Evolutionary conservation across 225 moss, liverwort and hornwort species (phyloP).

Genomic region (Straminergon stramineum): DNA sequence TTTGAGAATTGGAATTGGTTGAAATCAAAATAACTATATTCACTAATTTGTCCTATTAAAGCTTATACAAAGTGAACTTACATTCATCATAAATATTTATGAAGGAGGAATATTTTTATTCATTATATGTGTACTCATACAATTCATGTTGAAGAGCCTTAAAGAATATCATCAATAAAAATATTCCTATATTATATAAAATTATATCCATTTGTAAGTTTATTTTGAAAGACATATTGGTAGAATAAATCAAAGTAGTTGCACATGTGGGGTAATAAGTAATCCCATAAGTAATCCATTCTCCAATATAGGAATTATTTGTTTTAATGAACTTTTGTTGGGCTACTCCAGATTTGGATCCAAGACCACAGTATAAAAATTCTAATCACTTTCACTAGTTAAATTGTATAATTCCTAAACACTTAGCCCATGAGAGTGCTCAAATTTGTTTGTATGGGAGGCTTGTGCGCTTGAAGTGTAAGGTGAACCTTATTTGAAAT

Average conservation of each 20-base stretch:
- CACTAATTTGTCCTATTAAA: neutral
- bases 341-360: neutral
- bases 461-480: accelerated
- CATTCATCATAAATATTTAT: neutral
- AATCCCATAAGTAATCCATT: neutral
- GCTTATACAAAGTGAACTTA: neutral
- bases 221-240: neutral
- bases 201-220: neutral
- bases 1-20: neutral
- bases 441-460: neutral
- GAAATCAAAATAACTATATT: neutral
- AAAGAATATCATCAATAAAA: neutral
- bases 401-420: neutral
- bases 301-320: neutral
- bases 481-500: neutral
- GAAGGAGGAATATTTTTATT: neutral
- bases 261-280: neutral
- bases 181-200: neutral
- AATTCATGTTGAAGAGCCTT: neutral
- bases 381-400: accelerated
- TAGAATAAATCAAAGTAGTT: neutral
- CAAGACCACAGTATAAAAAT: neutral
- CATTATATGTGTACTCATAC: neutral
- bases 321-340: neutral
- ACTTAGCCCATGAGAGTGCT: neutral